Evolutionary conservation across 768 basidiomycete genomes (phyloP).

Genomic region (Mycena amicta): DNA sequence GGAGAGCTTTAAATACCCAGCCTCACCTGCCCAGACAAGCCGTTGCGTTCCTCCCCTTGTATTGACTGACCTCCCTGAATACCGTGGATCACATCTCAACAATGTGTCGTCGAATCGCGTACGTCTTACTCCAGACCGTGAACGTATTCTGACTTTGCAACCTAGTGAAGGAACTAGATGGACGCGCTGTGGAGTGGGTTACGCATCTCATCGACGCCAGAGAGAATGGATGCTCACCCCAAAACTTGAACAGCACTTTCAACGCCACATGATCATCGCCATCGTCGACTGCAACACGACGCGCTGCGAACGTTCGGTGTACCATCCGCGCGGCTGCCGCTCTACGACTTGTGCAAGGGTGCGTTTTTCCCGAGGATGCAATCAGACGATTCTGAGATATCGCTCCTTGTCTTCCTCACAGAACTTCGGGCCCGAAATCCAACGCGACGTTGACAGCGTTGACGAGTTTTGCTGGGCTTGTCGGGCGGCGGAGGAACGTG

Average conservation of each 20-base stretch:
- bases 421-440: constrained; percentile 54
- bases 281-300: constrained; percentile 54
- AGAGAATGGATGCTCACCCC: background rate
- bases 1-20: too few relatives aligned
- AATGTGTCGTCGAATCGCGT: constrained; percentile 56
- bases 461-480: constrained; percentile 53
- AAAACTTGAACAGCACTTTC: constrained; percentile 45
- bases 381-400: background rate
- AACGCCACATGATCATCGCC: constrained; percentile 52
- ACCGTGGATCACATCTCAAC: too few relatives aligned
- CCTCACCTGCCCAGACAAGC: too few relatives aligned
- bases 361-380: constrained; percentile 17
- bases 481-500: constrained; percentile 35
- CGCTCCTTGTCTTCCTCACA: constrained; percentile 15
- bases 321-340: constrained; percentile 44
- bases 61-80: too few relatives aligned
- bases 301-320: constrained; percentile 49
- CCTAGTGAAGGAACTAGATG: constrained; percentile 53
- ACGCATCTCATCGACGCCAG: background rate
- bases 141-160: constrained; percentile 1
- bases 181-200: constrained; percentile 49
- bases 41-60: too few relatives aligned
- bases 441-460: constrained; percentile 50
- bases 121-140: constrained; percentile 23
- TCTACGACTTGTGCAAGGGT: constrained; percentile 43